Percentiles rank a stretch among this genome's conserved stretches.
phyloP scores from a whole-genome alignment of 148 eudicot genomes.

The Arctostaphylos glauca region DNA sequence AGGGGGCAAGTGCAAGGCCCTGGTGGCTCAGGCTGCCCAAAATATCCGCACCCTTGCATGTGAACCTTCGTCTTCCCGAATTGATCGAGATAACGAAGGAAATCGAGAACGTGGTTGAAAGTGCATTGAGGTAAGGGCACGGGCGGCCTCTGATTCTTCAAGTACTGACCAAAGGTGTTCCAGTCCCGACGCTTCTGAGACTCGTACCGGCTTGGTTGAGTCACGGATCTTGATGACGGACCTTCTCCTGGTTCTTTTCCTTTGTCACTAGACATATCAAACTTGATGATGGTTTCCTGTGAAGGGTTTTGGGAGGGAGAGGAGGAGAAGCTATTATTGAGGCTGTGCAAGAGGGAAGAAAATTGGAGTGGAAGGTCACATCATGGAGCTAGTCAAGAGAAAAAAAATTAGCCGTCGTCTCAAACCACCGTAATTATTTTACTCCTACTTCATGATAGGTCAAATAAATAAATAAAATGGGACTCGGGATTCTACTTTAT shows the following conservation, averaged over 20 bases:
- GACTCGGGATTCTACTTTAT: background rate
- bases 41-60: conserved; percentile 51
- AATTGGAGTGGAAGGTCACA: conserved; percentile 12
- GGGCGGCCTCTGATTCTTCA: conserved; percentile 69
- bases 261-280: conserved; percentile 43
- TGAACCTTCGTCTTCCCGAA: conserved; percentile 76
- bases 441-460: background rate
- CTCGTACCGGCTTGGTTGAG: conserved; percentile 64
- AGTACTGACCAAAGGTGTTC: conserved; percentile 80
- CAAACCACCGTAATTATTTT: background rate
- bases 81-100: conserved; percentile 59
- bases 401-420: background rate
- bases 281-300: background rate
- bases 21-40: conserved; percentile 70
- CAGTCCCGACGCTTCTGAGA: conserved; percentile 76
- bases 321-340: conserved; percentile 9
- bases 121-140: conserved; percentile 54
- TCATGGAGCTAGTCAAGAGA: conserved; percentile 18
- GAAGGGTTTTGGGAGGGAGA: background rate
- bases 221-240: conserved; percentile 20
- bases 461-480: background rate
- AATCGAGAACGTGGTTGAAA: conserved; percentile 57
- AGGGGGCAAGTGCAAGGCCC: conserved; percentile 66
- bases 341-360: background rate
- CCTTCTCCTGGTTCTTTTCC: conserved; percentile 40